Percentiles rank a stretch among this genome's conserved stretches.
Conservation (phyloP, 768 basidiomycete genomes). For the Leccinum disarticulatum region DNA sequence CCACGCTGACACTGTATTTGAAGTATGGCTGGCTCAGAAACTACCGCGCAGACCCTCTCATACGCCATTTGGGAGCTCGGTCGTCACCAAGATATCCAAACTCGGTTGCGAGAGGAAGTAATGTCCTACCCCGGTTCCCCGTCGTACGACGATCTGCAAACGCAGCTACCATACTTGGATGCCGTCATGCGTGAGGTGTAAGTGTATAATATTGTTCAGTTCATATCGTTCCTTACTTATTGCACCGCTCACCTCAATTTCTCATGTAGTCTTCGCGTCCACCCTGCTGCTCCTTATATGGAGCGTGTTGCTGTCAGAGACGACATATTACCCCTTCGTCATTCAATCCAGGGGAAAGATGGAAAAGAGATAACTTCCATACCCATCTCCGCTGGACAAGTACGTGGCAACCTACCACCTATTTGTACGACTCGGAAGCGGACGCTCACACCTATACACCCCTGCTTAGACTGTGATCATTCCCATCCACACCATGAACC, state of each 20-base stretch:
- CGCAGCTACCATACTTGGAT: slow-evolving; percentile 8
- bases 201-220: not conserved
- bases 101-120: slow-evolving; percentile 3
- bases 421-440: not conserved
- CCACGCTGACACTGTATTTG: not conserved
- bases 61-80: slow-evolving; percentile 10
- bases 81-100: slow-evolving; percentile 3
- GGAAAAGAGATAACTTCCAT: slow-evolving; percentile 7
- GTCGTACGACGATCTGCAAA: slow-evolving; percentile 8
- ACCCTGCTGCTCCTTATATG: slow-evolving; percentile 3
- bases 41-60: slow-evolving; percentile 6
- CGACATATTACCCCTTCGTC: slow-evolving; percentile 4
- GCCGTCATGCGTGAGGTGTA: slow-evolving; percentile 8
- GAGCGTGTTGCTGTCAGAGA: slow-evolving; percentile 6
- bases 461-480: slow-evolving; percentile 3
- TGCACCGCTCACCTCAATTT: not conserved
- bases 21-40: slow-evolving; percentile 10
- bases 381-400: slow-evolving; percentile 6
- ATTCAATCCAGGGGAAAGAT: not conserved
- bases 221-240: too few species aligned
- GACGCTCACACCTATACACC: too few species aligned
- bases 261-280: not conserved
- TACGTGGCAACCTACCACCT: not conserved
- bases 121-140: slow-evolving; percentile 1
- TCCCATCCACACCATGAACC: slow-evolving; percentile 4